Conservation (phyloP, 78 protist species). For the slime mould (Dictyostelium discoideum) region DNA sequence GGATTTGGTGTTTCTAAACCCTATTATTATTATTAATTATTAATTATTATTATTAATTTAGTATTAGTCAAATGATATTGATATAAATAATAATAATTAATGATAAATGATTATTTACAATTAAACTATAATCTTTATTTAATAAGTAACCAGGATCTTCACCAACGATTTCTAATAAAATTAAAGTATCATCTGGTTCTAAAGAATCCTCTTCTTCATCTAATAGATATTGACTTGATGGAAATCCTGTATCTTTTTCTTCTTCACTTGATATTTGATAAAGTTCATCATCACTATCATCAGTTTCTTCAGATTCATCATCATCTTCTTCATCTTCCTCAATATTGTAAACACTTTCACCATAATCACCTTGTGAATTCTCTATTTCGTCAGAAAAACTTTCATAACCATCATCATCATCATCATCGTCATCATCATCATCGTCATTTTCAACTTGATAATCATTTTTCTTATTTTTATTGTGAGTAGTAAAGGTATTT, state of each 20-base stretch:
- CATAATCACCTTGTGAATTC: not conserved
- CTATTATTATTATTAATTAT: not conserved
- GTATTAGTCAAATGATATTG: too few relatives aligned
- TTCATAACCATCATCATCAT: not conserved
- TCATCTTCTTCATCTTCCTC: slow-evolving; percentile 19
- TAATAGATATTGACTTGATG: not conserved
- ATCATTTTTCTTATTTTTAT: not conserved
- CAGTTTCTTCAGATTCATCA: slow-evolving; percentile 17
- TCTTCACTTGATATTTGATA: slow-evolving; percentile 24
- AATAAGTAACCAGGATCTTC: slow-evolving; percentile 35
- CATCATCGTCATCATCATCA: not conserved
- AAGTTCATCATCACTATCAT: slow-evolving; percentile 32
- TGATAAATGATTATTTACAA: not conserved
- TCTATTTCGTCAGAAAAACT: not conserved
- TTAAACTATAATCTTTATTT: slow-evolving; percentile 12
- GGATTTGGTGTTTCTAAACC: slow-evolving; percentile 10
- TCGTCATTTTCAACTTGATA: not conserved
- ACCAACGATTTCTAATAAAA: not conserved
- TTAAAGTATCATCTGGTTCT: slow-evolving; percentile 20
- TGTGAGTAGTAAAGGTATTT: not conserved
- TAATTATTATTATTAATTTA: not conserved
- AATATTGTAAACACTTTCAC: slow-evolving; percentile 1
- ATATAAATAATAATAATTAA: too few relatives aligned
- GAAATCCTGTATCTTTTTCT: not conserved
- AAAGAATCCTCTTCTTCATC: slow-evolving; percentile 3